Evolutionary conservation across 2,329 filamentous ascomycete genomes (phyloP).

Genomic region (Truncatella angustata): DNA sequence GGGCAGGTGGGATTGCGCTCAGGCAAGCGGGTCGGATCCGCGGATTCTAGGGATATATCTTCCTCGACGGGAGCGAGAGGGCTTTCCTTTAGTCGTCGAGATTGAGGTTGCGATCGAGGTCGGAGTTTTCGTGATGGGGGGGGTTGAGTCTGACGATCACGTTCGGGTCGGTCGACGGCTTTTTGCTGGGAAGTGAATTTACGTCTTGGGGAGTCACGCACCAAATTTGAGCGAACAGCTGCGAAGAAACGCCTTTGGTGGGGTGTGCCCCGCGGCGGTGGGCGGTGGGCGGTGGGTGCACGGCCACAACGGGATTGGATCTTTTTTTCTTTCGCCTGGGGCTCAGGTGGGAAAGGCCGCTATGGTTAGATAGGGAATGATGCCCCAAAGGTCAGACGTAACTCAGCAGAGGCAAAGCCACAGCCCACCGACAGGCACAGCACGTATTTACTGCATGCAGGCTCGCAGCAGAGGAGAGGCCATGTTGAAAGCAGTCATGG

Average conservation of each 20-base stretch:
- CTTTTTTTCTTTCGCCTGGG: neutral
- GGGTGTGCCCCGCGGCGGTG: slow-evolving; percentile 7
- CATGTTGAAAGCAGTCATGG: too few species aligned
- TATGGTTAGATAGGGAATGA: too few species aligned
- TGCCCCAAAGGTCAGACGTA: too few species aligned
- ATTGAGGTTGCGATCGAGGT: too few species aligned
- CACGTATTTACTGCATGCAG: too few species aligned
- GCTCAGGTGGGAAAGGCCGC: slow-evolving; percentile 2
- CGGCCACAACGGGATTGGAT: slow-evolving; percentile 4
- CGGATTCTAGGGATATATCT: neutral
- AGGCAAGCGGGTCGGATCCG: slow-evolving; percentile 1
- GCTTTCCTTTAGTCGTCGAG: too few species aligned
- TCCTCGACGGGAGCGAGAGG: neutral
- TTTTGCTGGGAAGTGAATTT: slow-evolving; percentile 3
- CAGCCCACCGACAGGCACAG: too few species aligned
- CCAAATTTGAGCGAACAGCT: slow-evolving; percentile 5
- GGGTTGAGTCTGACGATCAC: neutral
- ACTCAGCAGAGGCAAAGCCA: too few species aligned
- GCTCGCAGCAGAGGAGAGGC: too few species aligned
- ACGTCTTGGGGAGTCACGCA: slow-evolving; percentile 7
- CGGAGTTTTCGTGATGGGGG: too few species aligned
- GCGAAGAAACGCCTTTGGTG: slow-evolving; percentile 3
- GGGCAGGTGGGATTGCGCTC: slow-evolving; percentile 3
- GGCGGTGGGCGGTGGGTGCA: too few species aligned
- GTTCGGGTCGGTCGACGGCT: neutral